A percentile compares a stretch with the other conserved stretches of the same genome.
Conservation (phyloP, 2,329 filamentous ascomycete species). For the Hypoxylon sp. region DNA sequence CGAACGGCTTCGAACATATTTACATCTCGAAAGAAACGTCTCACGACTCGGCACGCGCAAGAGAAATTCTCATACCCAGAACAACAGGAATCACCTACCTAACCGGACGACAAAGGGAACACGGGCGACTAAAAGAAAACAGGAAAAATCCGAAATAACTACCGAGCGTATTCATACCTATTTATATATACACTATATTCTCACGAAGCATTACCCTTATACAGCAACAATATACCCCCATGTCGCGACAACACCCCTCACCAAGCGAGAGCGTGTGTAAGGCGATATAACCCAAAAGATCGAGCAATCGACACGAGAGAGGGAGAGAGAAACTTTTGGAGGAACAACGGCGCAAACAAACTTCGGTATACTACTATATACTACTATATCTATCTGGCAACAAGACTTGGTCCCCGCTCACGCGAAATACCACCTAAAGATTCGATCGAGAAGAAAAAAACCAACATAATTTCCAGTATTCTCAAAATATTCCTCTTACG, state of each 20-base stretch:
- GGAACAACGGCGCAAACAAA: conserved; percentile 20
- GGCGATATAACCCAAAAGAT: conserved; percentile 39
- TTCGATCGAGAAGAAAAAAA: no score
- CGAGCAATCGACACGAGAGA: conserved; percentile 38
- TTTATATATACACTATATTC: conserved; percentile 39
- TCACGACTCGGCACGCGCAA: conserved; percentile 13
- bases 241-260: conserved; percentile 23
- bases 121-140: conserved; percentile 1
- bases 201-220: conserved; percentile 42
- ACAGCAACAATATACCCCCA: conserved; percentile 37
- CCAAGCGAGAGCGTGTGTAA: conserved; percentile 22
- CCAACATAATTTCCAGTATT: no score
- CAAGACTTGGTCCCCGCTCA: conserved; percentile 50
- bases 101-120: conserved; percentile 4
- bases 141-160: conserved; percentile 22
- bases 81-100: conserved; percentile 11
- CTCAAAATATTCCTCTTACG: neutral
- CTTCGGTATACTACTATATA: conserved; percentile 18
- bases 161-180: conserved; percentile 38
- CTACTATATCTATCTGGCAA: conserved; percentile 34
- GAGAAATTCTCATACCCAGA: conserved; percentile 14
- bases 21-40: conserved; percentile 21
- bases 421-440: conserved; percentile 48
- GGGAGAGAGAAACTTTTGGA: conserved; percentile 6
- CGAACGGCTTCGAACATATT: conserved; percentile 14